A percentile compares a stretch with the other conserved stretches of the same genome.
These are phyloP conservation scores for Piromyces sp. DNA, from an alignment of 192 early-diverging fungal genomes.

Conservation along the genomic window DNA sequence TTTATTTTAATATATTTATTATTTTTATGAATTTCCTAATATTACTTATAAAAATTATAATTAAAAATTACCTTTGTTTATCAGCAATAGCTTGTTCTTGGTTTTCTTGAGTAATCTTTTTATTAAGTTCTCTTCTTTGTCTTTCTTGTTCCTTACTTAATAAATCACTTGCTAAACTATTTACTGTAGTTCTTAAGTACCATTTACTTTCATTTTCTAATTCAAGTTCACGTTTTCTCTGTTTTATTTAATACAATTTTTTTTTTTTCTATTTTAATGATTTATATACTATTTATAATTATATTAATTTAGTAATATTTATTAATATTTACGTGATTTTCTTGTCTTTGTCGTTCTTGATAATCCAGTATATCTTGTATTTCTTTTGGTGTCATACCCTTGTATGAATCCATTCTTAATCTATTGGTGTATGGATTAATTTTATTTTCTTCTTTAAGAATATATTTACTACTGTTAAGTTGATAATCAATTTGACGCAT, in stretches of 20 bases:
- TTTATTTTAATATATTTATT: no score
- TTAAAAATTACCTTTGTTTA: not conserved
- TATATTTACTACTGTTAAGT: not conserved
- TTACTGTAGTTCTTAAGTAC: not conserved
- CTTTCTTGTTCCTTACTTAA: not conserved
- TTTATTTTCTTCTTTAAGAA: not conserved
- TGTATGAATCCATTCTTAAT: slow-evolving; percentile 34
- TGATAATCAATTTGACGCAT: not conserved
- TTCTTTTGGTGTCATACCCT: slow-evolving; percentile 30
- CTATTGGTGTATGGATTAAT: slow-evolving; percentile 4
- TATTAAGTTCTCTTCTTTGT: not conserved
- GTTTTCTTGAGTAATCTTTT: not conserved
- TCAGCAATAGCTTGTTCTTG: not conserved
- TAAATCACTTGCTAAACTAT: not conserved
- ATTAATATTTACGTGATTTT: slow-evolving; percentile 15
- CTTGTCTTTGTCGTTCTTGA: slow-evolving; percentile 24
- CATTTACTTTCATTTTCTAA: not conserved
- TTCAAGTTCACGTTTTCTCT: not conserved
- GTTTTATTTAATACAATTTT: not conserved
- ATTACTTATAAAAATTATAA: no score
- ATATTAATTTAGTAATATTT: no score
- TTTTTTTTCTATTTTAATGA: no score
- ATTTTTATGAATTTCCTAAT: no score
- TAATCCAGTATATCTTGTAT: slow-evolving; percentile 13
- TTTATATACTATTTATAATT: no score